These are phyloP conservation scores for Lodderomyces elongisporus DNA, from an alignment of 1,139 yeast genomes.

Conservation along the genomic window DNA sequence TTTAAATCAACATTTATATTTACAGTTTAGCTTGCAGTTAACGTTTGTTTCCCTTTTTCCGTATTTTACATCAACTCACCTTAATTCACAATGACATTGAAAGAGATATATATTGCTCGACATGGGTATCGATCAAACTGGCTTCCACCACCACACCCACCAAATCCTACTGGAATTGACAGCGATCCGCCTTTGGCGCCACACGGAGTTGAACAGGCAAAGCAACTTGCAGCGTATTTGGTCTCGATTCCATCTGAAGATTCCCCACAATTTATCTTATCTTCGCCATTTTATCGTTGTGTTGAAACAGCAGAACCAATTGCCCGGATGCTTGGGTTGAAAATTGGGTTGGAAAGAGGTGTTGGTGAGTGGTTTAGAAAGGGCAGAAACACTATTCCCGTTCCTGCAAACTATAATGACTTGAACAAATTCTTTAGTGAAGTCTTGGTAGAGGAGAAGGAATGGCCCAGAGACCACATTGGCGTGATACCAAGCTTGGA, in stretches of 20 bases:
- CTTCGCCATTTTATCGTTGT: slow-evolving; percentile 89
- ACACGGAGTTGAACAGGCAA: slow-evolving; percentile 78
- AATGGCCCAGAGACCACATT: slow-evolving; percentile 41
- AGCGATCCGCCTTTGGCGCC: slow-evolving; percentile 77
- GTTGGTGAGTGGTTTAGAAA: slow-evolving; percentile 69
- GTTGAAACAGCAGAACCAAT: slow-evolving; percentile 73
- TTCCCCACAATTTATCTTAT: slow-evolving; percentile 57
- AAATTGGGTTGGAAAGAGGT: slow-evolving; percentile 66
- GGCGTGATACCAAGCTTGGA: slow-evolving; percentile 47
- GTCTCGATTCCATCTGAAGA: slow-evolving; percentile 33
- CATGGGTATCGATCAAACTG: slow-evolving; percentile 84
- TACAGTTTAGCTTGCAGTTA: too few relatives aligned
- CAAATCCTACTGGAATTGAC: slow-evolving; percentile 71
- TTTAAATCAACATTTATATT: too few relatives aligned
- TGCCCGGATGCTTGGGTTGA: slow-evolving; percentile 50
- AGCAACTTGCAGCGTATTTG: slow-evolving; percentile 58
- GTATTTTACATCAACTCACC: too few relatives aligned
- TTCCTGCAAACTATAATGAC: slow-evolving; percentile 50
- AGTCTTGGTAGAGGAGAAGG: slow-evolving; percentile 30
- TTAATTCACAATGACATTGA: slow-evolving; percentile 36
- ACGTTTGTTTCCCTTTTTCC: too few relatives aligned
- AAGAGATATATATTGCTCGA: slow-evolving; percentile 48
- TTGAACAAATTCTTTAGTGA: slow-evolving; percentile 48
- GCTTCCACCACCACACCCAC: slow-evolving; percentile 69
- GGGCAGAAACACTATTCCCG: slow-evolving; percentile 48